Base-by-base conservation (phyloP, 495 filamentous ascomycete species). In the Penicillium longicatenatum region DNA sequence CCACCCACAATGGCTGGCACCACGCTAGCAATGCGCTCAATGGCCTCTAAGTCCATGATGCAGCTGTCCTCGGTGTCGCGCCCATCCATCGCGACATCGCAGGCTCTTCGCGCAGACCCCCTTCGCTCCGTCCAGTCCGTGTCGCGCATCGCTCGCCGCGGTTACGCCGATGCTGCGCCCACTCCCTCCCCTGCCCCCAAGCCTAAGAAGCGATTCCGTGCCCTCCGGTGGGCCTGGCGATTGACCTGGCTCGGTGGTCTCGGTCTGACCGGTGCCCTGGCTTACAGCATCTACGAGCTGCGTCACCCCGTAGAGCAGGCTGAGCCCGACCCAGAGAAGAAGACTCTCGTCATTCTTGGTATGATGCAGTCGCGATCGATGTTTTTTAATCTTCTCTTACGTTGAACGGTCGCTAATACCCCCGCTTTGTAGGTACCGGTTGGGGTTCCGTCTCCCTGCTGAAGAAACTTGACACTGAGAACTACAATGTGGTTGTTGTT, bases 291-390 rank as follows among this genome's bases (percentile, higher is more conserved):
- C 70, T 96, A 91, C 72, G 74, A 84, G 30, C 84, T 89, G 61
- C 86, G 92, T 56, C 82, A 93, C 72, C 94, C 93, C 7, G 82
- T 81, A 17, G 88, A 94, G 31, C 94, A 98, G 78, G 74, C 80
- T 39, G 82, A 85, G 54, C 86, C 91, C 29, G 92, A 96, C 75
- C 87, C 93, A 57, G 75, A 67, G 51, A 99, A 98, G 90, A 98
- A 98, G 83, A 99, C 92, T 20, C 82, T 99, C 29, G 95, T 99
- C 16, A 86, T 99, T 67, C 83, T 99, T 39, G 94, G 94, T 97
- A 85, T 74, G 86, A 60, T 50, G 41, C 39, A 11, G 54, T 62
- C 22, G 53, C 56, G 12, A 50, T 48, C 16, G 21, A 35, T n/a
- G 29, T 33, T 47, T 11, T 21, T n/a, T 19, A 17, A n/a, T 39